A percentile compares a stretch with the other conserved stretches of the same genome.
Conservation (phyloP, 2,329 filamentous ascomycete genomes). For the Aspergillus thermomutatus region DNA sequence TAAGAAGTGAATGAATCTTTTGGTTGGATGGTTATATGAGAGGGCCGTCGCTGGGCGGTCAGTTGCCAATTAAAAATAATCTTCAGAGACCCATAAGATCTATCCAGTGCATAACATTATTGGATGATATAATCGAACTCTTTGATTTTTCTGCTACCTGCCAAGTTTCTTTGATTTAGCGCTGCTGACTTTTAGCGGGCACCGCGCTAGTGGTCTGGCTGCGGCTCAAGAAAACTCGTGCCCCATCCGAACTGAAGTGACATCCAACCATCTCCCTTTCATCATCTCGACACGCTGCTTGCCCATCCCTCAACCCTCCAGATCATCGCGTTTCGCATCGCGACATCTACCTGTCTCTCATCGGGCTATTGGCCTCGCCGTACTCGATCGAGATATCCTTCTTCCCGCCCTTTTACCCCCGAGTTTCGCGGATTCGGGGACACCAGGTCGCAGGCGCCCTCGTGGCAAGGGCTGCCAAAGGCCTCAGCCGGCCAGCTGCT, state of each 20-base stretch:
- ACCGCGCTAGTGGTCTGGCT: constrained; percentile 21
- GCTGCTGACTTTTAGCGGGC: constrained; percentile 14
- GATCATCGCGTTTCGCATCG: constrained; percentile 42
- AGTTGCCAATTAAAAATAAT: constrained; percentile 15
- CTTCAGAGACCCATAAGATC: no score
- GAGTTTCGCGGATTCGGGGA: constrained; percentile 36
- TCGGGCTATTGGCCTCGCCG: constrained; percentile 23
- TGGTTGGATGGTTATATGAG: constrained; percentile 5
- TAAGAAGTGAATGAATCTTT: constrained; percentile 4
- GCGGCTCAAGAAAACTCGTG: constrained; percentile 40
- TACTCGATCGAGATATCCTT: constrained; percentile 21
- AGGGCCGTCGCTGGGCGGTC: constrained; percentile 20
- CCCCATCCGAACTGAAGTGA: constrained; percentile 40
- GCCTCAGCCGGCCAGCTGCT: constrained; percentile 42
- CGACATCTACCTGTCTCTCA: constrained; percentile 32
- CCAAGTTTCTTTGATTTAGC: constrained; percentile 3
- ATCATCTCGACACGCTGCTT: constrained; percentile 33
- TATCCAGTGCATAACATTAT: not conserved
- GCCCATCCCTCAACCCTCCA: constrained; percentile 30
- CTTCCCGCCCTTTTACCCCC: constrained; percentile 25
- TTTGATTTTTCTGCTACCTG: not conserved
- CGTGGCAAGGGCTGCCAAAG: constrained; percentile 48
- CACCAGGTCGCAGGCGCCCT: constrained; percentile 43
- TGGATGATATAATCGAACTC: constrained; percentile 3
- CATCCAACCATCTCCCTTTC: constrained; percentile 41